These are phyloP conservation scores for Coniochaeta sp. DNA, from an alignment of 2,329 filamentous ascomycete genomes.

Conservation along the genomic window DNA sequence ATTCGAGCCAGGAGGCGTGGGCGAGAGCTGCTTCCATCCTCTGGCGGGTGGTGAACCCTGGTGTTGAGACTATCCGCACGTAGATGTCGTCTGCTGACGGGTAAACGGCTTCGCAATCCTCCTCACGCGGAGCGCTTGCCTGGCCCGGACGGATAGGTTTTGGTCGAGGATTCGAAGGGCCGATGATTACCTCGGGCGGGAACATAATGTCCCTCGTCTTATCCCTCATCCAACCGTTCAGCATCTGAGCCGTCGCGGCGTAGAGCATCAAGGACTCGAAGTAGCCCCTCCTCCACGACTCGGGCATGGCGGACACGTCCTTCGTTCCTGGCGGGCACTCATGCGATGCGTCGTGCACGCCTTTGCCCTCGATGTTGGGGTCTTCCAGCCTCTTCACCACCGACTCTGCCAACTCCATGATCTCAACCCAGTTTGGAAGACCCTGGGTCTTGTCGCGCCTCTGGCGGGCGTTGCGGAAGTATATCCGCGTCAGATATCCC, in stretches of 20 bases:
- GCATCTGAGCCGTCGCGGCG: constrained; percentile 68
- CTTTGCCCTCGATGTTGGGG: constrained; percentile 57
- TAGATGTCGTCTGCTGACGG: constrained; percentile 71
- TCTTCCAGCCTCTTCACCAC: constrained; percentile 65
- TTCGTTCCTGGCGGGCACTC: constrained; percentile 39
- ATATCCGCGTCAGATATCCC: constrained; percentile 61
- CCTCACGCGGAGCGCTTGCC: constrained; percentile 58
- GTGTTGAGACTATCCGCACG: constrained; percentile 70
- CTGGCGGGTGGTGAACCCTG: constrained; percentile 72
- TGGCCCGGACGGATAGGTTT: constrained; percentile 61
- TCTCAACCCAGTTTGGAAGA: constrained; percentile 60
- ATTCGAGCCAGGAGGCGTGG: constrained; percentile 80
- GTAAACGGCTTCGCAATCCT: constrained; percentile 66
- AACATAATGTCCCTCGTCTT: constrained; percentile 58
- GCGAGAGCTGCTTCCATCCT: constrained; percentile 73
- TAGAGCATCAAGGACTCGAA: constrained; percentile 73
- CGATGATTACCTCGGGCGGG: constrained; percentile 65
- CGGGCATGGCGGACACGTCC: constrained; percentile 68
- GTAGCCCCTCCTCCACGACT: constrained; percentile 81
- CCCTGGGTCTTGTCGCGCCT: constrained; percentile 49
- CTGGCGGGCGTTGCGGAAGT: constrained; percentile 56
- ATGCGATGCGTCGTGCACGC: constrained; percentile 47
- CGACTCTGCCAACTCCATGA: constrained; percentile 51
- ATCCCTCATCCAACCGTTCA: constrained; percentile 74
- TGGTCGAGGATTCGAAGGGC: constrained; percentile 76